A percentile compares a stretch with the other conserved stretches of the same genome.
Evolutionary conservation across 257 asterid genomes (phyloP).

Genomic region (Solanum pinnatisectum): DNA sequence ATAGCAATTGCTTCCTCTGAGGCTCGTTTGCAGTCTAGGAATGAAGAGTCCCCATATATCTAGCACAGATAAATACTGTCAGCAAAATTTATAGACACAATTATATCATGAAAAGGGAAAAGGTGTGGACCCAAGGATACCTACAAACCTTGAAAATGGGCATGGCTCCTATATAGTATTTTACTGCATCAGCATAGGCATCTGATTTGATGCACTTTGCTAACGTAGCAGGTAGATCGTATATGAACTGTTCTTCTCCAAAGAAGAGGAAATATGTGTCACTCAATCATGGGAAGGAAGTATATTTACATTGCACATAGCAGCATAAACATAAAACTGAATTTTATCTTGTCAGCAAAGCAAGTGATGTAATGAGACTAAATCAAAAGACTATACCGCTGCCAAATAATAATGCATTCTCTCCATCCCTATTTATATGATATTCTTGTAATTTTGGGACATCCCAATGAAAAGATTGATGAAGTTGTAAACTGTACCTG

Average conservation of each 20-base stretch:
- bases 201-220: slow-evolving; percentile 90
- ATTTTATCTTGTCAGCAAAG: neutral
- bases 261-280: slow-evolving; percentile 16
- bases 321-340: neutral
- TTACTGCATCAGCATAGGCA: slow-evolving; percentile 96
- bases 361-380: neutral
- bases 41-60: slow-evolving; percentile 97
- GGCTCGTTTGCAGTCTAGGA: slow-evolving; percentile 85
- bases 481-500: neutral
- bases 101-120: neutral
- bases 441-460: neutral
- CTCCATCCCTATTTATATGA: neutral
- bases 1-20: slow-evolving; percentile 73
- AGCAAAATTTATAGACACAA: neutral
- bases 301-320: slow-evolving; percentile 1
- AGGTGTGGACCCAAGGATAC: neutral
- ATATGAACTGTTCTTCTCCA: slow-evolving; percentile 86
- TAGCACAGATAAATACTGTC: slow-evolving; percentile 14
- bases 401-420: neutral
- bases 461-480: neutral
- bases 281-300: slow-evolving; percentile 21
- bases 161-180: slow-evolving; percentile 85
- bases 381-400: neutral
- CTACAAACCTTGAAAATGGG: slow-evolving; percentile 81
- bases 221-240: slow-evolving; percentile 84